Percentiles rank a stretch among this genome's conserved stretches.
Evolutionary conservation across 2,329 filamentous ascomycete species (phyloP).

Genomic region (Cyclaneusma minus): DNA sequence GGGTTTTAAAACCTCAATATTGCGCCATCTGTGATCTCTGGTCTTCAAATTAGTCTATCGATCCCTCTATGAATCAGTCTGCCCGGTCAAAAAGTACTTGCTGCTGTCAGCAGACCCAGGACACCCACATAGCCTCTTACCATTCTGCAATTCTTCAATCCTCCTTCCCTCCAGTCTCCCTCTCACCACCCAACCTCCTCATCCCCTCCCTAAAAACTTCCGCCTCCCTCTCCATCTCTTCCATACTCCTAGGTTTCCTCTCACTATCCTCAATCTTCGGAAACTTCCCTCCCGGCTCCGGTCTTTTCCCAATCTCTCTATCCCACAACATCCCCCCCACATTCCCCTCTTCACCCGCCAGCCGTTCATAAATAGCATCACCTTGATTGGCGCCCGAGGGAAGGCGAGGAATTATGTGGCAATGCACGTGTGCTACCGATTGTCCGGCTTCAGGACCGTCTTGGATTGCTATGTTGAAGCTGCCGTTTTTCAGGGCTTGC

Average conservation of each 20-base stretch:
- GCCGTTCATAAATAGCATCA: conserved; percentile 67
- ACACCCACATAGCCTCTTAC: too few species aligned
- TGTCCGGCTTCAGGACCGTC: conserved; percentile 84
- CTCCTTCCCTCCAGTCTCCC: too few species aligned
- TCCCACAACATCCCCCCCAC: conserved; percentile 57
- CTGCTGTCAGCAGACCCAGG: too few species aligned
- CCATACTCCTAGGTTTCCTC: conserved; percentile 48
- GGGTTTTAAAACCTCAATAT: too few species aligned
- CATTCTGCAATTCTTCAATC: too few species aligned
- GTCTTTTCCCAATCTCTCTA: conserved; percentile 22
- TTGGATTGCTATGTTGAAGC: conserved; percentile 90
- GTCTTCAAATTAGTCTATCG: too few species aligned
- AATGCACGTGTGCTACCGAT: conserved; percentile 86
- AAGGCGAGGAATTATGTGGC: conserved; percentile 71
- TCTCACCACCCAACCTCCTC: conserved; percentile 8
- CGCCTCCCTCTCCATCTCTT: conserved; percentile 72
- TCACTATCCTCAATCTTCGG: conserved; percentile 56
- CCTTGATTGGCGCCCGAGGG: conserved; percentile 39
- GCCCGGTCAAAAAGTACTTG: too few species aligned
- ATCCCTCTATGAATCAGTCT: too few species aligned
- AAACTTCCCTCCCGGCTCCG: conserved; percentile 40
- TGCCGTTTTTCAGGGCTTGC: conserved; percentile 34
- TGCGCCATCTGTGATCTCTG: too few species aligned
- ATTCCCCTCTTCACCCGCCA: conserved; percentile 78
- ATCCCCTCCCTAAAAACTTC: conserved; percentile 20